These are phyloP conservation scores for Davidsoniella neocaledoniae DNA, from an alignment of 2,329 filamentous ascomycete species.

Conservation along the genomic window DNA sequence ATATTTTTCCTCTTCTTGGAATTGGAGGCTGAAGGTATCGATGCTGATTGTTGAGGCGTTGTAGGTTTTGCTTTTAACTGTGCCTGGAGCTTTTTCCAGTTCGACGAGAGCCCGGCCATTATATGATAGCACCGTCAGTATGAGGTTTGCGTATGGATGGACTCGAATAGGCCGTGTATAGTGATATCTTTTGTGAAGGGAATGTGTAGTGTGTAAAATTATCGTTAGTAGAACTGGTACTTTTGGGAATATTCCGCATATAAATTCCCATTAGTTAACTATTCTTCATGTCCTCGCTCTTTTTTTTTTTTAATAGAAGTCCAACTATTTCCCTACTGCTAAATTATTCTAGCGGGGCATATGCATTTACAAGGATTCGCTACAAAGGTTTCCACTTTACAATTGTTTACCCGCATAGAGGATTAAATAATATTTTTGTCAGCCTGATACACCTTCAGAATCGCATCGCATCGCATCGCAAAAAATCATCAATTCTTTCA, in stretches of 20 bases:
- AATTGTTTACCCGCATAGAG: background rate
- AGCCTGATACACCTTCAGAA: too few species aligned
- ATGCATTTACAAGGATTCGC: background rate
- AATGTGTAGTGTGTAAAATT: background rate
- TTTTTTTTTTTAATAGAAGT: background rate
- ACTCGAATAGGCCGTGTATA: background rate
- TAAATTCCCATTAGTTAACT: background rate
- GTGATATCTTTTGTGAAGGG: background rate
- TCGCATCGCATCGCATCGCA: constrained; percentile 4
- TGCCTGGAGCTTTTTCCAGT: constrained; percentile 65
- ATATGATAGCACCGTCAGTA: background rate
- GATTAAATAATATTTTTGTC: background rate
- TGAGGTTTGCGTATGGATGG: too few species aligned
- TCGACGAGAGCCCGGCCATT: constrained; percentile 37
- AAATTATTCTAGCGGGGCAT: background rate
- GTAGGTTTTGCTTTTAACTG: constrained; percentile 31
- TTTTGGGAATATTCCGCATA: too few species aligned
- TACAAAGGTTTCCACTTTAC: background rate
- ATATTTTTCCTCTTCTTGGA: constrained; percentile 19
- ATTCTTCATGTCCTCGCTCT: background rate
- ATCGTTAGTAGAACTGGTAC: too few species aligned
- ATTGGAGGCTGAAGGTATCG: constrained; percentile 15
- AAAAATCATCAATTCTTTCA: background rate
- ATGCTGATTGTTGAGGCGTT: constrained; percentile 15
- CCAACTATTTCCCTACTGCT: background rate